These are phyloP conservation scores for Talaromyces wortmannii DNA, from an alignment of 495 filamentous ascomycete species.

Conservation along the genomic window DNA sequence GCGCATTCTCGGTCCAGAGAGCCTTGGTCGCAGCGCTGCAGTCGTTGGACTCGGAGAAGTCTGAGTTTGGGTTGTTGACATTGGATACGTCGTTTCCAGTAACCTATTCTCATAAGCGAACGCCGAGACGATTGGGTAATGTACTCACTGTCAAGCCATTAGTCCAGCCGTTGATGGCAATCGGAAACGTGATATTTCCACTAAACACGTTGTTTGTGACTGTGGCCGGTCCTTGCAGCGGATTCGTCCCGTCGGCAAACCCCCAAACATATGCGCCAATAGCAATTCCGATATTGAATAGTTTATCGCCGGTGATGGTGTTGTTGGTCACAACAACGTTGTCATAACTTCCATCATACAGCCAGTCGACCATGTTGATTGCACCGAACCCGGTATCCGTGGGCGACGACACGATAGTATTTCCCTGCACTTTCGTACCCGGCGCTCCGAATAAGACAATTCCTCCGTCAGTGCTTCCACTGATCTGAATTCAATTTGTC, in stretches of 20 bases:
- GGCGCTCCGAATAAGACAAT: conserved; percentile 13
- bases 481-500: conserved; percentile 1
- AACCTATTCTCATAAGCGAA: background rate
- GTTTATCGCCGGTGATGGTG: conserved; percentile 7
- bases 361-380: conserved; percentile 11
- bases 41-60: background rate
- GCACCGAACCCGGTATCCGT: conserved; percentile 8
- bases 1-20: background rate
- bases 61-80: background rate
- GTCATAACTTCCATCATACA: conserved; percentile 8
- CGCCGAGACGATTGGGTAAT: background rate
- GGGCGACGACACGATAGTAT: conserved; percentile 10
- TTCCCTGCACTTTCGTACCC: conserved; percentile 8
- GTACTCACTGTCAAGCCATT: conserved; percentile 8
- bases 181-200: conserved; percentile 11
- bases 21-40: background rate
- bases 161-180: conserved; percentile 12
- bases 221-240: conserved; percentile 4
- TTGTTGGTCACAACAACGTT: conserved; percentile 11
- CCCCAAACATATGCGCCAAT: conserved; percentile 7
- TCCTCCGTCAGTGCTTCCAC: conserved; percentile 10
- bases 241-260: background rate
- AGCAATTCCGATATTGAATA: conserved; percentile 6
- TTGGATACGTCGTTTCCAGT: conserved; percentile 1
- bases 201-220: conserved; percentile 9